Percentiles rank a stretch among this genome's conserved stretches.
These are phyloP conservation scores for Calocera viscosa DNA, from an alignment of 768 basidiomycete species.

Conservation along the genomic window DNA sequence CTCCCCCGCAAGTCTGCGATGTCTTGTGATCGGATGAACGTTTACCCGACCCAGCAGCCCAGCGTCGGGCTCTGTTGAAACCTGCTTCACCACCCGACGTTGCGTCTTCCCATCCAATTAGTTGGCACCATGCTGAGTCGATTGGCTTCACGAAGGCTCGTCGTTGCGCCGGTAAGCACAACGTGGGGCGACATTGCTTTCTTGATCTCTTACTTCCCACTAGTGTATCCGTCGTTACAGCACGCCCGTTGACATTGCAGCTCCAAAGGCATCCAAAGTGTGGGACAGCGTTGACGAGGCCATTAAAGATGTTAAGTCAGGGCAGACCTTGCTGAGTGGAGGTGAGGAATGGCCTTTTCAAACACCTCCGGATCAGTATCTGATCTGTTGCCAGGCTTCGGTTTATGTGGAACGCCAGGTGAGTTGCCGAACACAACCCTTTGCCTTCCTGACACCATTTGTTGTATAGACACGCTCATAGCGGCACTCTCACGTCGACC, in stretches of 20 bases:
- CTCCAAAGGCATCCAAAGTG: constrained; percentile 30
- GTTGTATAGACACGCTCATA: constrained; percentile 61
- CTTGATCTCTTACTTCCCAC: neutral
- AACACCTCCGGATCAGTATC: neutral
- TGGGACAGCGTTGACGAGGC: constrained; percentile 75
- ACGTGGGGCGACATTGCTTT: neutral
- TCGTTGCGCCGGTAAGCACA: neutral
- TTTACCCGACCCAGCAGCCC: neutral
- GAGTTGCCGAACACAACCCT: constrained; percentile 12
- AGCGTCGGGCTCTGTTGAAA: neutral
- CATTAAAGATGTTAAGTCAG: constrained; percentile 67
- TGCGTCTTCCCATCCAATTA: neutral
- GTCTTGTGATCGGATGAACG: neutral
- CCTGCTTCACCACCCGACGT: neutral
- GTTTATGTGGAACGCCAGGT: constrained; percentile 81
- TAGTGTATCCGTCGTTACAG: neutral
- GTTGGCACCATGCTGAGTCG: neutral
- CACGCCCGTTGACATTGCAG: constrained; percentile 1
- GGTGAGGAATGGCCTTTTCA: constrained; percentile 36
- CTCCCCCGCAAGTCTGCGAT: too few species aligned
- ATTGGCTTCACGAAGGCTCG: neutral
- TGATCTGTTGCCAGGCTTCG: constrained; percentile 50
- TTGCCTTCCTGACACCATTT: neutral
- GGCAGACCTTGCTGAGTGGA: constrained; percentile 65
- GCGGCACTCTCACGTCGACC: constrained; percentile 59